Conservation (phyloP, 306 rosid genomes). For the Gynostemma pentaphyllum region DNA sequence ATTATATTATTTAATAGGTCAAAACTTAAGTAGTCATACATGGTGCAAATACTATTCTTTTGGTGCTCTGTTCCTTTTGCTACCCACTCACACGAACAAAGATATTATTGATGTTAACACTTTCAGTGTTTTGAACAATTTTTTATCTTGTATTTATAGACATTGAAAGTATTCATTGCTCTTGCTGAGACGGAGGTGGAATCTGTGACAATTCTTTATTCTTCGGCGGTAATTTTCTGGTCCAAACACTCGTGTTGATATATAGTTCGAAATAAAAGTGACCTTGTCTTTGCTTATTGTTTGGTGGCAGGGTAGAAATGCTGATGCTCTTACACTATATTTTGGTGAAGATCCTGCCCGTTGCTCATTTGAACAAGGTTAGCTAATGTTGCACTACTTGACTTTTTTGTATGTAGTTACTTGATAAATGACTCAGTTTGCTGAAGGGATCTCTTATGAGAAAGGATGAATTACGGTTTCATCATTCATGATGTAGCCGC, state of each 20-base stretch:
- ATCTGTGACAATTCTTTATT: slow-evolving; percentile 60
- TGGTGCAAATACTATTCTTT: neutral
- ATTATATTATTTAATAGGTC: neutral
- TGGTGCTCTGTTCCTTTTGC: neutral
- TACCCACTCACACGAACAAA: neutral
- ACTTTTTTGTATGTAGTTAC: neutral
- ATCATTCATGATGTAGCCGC: neutral
- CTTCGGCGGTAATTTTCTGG: slow-evolving; percentile 61
- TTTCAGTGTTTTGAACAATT: neutral
- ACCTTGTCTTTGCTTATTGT: slow-evolving; percentile 11
- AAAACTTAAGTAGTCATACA: neutral
- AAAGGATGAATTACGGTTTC: neutral
- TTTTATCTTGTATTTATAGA: slow-evolving; percentile 30
- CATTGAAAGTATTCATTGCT: slow-evolving; percentile 56
- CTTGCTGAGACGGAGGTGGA: slow-evolving; percentile 73
- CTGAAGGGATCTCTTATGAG: neutral
- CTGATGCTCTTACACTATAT: slow-evolving; percentile 85
- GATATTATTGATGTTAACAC: neutral
- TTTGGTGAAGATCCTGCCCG: slow-evolving; percentile 92
- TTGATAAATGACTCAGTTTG: neutral
- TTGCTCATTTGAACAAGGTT: slow-evolving; percentile 94
- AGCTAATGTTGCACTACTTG: slow-evolving; percentile 14
- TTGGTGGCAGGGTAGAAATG: slow-evolving; percentile 77
- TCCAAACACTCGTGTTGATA: slow-evolving; percentile 10
- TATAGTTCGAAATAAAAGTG: slow-evolving; percentile 10